phyloP scores from a whole-genome alignment of 2,329 filamentous ascomycete genomes.

The Akanthomyces lecanii region DNA sequence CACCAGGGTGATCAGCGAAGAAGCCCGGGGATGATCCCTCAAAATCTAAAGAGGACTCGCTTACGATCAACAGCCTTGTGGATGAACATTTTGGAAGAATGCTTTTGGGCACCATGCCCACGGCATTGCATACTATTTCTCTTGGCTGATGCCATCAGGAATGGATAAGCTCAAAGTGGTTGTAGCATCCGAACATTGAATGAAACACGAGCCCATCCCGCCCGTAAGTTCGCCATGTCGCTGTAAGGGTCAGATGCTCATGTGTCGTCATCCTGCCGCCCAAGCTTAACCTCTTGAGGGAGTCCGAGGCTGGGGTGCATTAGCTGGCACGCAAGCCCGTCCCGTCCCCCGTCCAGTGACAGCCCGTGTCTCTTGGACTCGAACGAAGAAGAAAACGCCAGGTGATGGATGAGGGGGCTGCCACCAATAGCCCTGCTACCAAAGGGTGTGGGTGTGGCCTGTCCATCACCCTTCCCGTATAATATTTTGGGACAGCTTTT shows the following conservation, averaged over 20 bases:
- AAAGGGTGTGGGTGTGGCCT: neutral
- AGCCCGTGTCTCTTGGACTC: neutral
- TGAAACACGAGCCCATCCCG: neutral
- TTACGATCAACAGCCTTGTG: neutral
- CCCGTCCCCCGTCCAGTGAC: neutral
- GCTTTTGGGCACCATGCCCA: too few relatives aligned
- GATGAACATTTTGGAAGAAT: too few relatives aligned
- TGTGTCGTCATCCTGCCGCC: constrained; percentile 9
- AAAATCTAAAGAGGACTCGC: too few relatives aligned
- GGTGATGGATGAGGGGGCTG: neutral
- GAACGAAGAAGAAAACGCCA: neutral
- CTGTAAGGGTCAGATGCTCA: constrained; percentile 8
- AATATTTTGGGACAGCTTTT: too few relatives aligned
- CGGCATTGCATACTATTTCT: neutral
- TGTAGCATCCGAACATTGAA: neutral
- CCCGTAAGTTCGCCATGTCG: neutral
- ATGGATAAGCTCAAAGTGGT: neutral
- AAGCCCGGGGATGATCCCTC: too few relatives aligned
- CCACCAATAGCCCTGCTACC: neutral
- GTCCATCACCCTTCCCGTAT: too few relatives aligned
- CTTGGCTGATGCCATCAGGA: constrained; percentile 4
- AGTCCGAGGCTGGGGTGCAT: constrained; percentile 13
- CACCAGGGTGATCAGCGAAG: too few relatives aligned
- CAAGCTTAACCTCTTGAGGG: neutral
- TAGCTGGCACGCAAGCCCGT: neutral